Evolutionary conservation across 1,284 basidiomycete species (phyloP), one percentile per base, ranked within the genome.

Genomic region (Moesziomyces antarcticus): DNA sequence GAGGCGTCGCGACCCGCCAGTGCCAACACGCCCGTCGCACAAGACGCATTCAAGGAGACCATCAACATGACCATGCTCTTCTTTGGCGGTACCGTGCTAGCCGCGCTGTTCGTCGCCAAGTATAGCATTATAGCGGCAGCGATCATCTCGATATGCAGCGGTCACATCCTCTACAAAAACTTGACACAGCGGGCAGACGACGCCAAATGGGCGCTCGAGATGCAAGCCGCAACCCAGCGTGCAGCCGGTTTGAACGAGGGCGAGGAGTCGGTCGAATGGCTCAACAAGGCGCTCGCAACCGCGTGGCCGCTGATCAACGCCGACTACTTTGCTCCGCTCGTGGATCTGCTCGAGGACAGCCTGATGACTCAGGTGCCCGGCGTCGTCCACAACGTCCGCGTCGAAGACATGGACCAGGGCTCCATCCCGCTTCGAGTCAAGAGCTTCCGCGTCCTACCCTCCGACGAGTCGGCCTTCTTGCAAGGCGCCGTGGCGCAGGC

Each of bases 311-410:
- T 81, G 24, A 81, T 82, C 66, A 74, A 66, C 22, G 48, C 66
- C n/a, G 73, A 78, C 42, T 80, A 79, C 57, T 81, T 82, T 67
- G 73, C 65, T 14, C 80, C 80, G 0, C 80, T 82, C 41, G 50
- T 81, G 53, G 80, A 82, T 50, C 67, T 82, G 14, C 66, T 82
- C 37, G 80, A 82, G 64, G 80, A 82, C 54, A 76, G 77, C 13
- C 65, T 82, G 14, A 79, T 80, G 78, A 75, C 75, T 3, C 79
- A 82, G 56, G 78, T 82, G n/a, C 79, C 79, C 9, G 74, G 75
- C 6, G 70, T 82, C 1, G 79, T 82, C 1, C 79, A 81, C 56
- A 65, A 60, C 24, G 76, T 74, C 40, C 53, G 79, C n/a, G 77
- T 82, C 27, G 79, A 81, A 24, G 79, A 79, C 50, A 58, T 82